These are phyloP conservation scores for Penicillium egyptiacum DNA, from an alignment of 495 filamentous ascomycete species.

Conservation along the genomic window DNA sequence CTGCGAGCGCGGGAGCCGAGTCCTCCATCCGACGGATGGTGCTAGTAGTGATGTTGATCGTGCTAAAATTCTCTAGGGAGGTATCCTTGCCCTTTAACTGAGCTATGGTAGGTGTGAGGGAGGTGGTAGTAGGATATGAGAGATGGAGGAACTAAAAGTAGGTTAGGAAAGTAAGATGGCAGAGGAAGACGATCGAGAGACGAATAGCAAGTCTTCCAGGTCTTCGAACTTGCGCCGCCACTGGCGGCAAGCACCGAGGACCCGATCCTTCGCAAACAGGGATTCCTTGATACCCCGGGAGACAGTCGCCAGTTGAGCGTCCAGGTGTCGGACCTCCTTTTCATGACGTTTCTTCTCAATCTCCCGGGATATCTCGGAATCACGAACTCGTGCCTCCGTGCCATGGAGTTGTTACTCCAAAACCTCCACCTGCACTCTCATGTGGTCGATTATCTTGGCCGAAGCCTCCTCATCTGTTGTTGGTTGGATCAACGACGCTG, in stretches of 20 bases:
- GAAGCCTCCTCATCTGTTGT: neutral
- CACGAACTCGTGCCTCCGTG: neutral
- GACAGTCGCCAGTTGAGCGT: neutral
- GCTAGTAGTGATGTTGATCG: too few species aligned
- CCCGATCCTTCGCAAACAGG: neutral
- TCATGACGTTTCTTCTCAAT: neutral
- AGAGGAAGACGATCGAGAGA: too few species aligned
- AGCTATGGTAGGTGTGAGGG: too few species aligned
- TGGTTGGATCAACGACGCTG: neutral
- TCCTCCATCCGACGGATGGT: too few species aligned
- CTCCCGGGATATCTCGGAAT: neutral
- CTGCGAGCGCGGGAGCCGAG: too few species aligned
- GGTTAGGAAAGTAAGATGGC: too few species aligned
- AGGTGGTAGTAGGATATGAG: too few species aligned
- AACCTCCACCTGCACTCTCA: neutral
- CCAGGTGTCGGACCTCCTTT: neutral
- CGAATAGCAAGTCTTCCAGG: too few species aligned
- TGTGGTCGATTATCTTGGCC: too few species aligned
- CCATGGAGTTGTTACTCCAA: neutral
- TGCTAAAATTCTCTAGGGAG: too few species aligned
- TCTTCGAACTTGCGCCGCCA: constrained; percentile 1
- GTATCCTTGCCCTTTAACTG: too few species aligned
- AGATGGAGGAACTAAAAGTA: too few species aligned
- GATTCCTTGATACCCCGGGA: neutral
- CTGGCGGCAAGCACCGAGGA: neutral